phyloP scores from a whole-genome alignment of 768 basidiomycete species.

The Epithele typhae region DNA sequence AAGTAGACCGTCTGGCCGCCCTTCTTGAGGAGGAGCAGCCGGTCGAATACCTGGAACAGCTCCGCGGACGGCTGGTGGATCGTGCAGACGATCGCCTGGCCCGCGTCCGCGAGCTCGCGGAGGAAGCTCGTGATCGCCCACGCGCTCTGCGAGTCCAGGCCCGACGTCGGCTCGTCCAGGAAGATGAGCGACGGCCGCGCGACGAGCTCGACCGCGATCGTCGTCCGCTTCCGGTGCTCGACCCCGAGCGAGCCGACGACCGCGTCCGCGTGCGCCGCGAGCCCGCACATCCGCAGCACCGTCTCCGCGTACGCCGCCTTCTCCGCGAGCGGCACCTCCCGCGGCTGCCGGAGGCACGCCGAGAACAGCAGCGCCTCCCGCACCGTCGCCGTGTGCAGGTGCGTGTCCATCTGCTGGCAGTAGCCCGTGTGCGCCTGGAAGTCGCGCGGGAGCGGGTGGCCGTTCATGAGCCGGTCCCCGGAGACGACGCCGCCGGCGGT shows the following conservation, averaged over 20 bases:
- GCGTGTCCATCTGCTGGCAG: conserved; percentile 83
- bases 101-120: conserved; percentile 68
- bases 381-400: conserved; percentile 71
- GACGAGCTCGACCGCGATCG: conserved; percentile 84
- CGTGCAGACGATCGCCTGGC: conserved; percentile 91
- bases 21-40: conserved; percentile 68
- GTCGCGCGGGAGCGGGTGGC: conserved; percentile 39
- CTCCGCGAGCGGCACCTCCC: conserved; percentile 56
- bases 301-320: conserved; percentile 71
- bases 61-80: conserved; percentile 75
- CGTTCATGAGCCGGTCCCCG: conserved; percentile 43
- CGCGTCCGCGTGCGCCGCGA: conserved; percentile 62
- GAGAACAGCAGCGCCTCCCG: conserved; percentile 80
- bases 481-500: conserved; percentile 33
- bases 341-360: conserved; percentile 73
- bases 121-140: conserved; percentile 80
- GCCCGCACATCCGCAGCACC: conserved; percentile 57
- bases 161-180: conserved; percentile 85
- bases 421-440: conserved; percentile 70
- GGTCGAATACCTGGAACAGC: conserved; percentile 80
- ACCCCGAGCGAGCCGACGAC: conserved; percentile 64
- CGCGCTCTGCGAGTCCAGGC: conserved; percentile 82
- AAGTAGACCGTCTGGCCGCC: conserved; percentile 72
- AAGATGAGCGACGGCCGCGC: conserved; percentile 84
- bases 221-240: conserved; percentile 76